These are phyloP conservation scores for Colletotrichum simmondsii DNA, from an alignment of 2,329 filamentous ascomycete genomes.

Conservation along the genomic window DNA sequence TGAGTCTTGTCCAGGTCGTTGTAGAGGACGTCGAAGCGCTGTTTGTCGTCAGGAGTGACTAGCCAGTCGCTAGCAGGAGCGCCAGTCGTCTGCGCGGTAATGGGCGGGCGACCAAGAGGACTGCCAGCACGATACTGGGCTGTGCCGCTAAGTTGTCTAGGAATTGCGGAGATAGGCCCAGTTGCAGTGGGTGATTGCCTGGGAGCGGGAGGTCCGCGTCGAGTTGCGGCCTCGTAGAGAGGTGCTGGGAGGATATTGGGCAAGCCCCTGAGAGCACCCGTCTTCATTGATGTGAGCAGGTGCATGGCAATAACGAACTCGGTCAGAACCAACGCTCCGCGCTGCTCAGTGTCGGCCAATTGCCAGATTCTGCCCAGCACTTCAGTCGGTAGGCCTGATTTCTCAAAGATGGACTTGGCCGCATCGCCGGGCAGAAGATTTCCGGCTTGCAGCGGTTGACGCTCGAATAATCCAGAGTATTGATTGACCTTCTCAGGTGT, in stretches of 20 bases:
- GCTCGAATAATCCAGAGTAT: constrained; percentile 90
- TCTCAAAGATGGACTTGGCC: constrained; percentile 95
- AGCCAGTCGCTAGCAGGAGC: constrained; percentile 73
- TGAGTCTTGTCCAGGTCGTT: constrained; percentile 82
- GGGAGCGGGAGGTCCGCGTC: constrained; percentile 60
- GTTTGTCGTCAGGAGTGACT: constrained; percentile 85
- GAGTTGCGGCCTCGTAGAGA: constrained; percentile 89
- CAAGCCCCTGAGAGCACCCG: constrained; percentile 80
- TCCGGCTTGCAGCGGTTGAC: constrained; percentile 81
- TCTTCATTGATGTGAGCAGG: constrained; percentile 90
- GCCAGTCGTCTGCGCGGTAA: constrained; percentile 55
- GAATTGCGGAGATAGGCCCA: constrained; percentile 74
- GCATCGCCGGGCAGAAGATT: constrained; percentile 81
- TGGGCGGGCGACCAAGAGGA: constrained; percentile 63
- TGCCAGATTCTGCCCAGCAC: constrained; percentile 96
- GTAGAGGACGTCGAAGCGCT: constrained; percentile 88
- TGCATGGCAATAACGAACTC: constrained; percentile 99
- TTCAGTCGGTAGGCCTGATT: constrained; percentile 89
- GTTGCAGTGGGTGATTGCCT: constrained; percentile 63
- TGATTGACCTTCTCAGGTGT: constrained; percentile 89
- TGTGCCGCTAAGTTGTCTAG: constrained; percentile 83
- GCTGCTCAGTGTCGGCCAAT: constrained; percentile 91
- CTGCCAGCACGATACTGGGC: constrained; percentile 71
- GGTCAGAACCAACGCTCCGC: constrained; percentile 84
- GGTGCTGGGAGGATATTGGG: constrained; percentile 85